Conservation (phyloP, 1,284 basidiomycete genomes). For the Chondrostereum purpureum region DNA sequence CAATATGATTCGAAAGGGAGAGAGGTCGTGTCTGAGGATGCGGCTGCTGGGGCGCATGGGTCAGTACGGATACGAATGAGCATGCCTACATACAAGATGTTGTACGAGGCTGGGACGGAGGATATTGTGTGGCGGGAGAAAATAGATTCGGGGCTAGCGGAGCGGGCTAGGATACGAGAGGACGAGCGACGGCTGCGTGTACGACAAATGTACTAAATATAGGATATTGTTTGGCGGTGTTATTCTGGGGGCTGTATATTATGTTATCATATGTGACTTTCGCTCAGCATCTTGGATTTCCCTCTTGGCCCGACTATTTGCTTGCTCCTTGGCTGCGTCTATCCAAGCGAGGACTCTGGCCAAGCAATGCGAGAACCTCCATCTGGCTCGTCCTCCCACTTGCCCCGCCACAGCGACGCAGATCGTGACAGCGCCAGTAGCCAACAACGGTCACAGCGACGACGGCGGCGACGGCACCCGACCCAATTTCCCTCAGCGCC, state of each 20-base stretch:
- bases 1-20: constrained; percentile 8
- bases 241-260: not conserved
- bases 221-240: not conserved
- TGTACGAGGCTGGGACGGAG: constrained; percentile 64
- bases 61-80: constrained; percentile 59
- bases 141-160: not conserved
- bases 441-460: not conserved
- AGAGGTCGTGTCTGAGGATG: not conserved
- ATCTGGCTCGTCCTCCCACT: not conserved
- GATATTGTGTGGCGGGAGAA: constrained; percentile 39
- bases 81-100: constrained; percentile 62
- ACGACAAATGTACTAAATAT: no score
- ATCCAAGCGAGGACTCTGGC: not conserved
- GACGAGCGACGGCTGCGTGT: not conserved
- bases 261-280: no score
- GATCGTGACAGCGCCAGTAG: not conserved
- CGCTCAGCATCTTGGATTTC: not conserved
- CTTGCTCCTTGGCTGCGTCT: not conserved
- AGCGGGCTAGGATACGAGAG: not conserved
- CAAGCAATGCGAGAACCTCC: not conserved
- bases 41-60: constrained; percentile 19
- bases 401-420: not conserved
- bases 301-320: not conserved
- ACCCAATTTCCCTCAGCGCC: not conserved
- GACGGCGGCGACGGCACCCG: not conserved